Evolutionary conservation across 1,284 basidiomycete species (phyloP).

Genomic region (Heimioporus retisporus): DNA sequence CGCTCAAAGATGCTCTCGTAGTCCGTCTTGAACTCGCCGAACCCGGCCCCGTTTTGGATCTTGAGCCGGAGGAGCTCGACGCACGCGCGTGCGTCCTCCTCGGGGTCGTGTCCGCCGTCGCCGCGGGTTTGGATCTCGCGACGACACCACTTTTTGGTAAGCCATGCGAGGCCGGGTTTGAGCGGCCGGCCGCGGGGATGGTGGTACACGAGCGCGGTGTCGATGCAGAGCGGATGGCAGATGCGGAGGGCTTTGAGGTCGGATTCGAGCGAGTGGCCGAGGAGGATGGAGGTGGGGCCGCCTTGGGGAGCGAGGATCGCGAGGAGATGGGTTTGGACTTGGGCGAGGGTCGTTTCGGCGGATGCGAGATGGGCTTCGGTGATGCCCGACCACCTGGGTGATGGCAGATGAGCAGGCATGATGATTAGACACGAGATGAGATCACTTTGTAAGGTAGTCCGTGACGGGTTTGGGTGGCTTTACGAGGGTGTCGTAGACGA

Average conservation of each 20-base stretch:
- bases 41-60: conserved; percentile 80
- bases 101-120: conserved; percentile 89
- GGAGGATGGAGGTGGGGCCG: conserved; percentile 81
- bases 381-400: conserved; percentile 87
- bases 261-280: conserved; percentile 96
- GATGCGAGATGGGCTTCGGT: conserved; percentile 75
- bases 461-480: conserved; percentile 84
- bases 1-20: conserved; percentile 90
- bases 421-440: background rate
- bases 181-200: conserved; percentile 92
- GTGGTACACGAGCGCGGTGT: conserved; percentile 90
- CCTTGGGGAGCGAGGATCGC: conserved; percentile 56
- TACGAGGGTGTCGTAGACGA: conserved; percentile 89
- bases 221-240: conserved; percentile 86
- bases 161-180: conserved; percentile 94
- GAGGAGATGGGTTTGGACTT: conserved; percentile 81
- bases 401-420: background rate
- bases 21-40: conserved; percentile 88
- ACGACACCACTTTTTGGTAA: conserved; percentile 91
- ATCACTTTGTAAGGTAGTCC: conserved; percentile 90
- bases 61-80: conserved; percentile 87
- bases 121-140: conserved; percentile 86
- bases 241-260: conserved; percentile 89
- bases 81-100: conserved; percentile 92
- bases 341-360: conserved; percentile 79